Evolutionary conservation across 768 basidiomycete genomes (phyloP), one percentile per base, ranked within the genome.

Genomic region (Kwoniella sp.): DNA sequence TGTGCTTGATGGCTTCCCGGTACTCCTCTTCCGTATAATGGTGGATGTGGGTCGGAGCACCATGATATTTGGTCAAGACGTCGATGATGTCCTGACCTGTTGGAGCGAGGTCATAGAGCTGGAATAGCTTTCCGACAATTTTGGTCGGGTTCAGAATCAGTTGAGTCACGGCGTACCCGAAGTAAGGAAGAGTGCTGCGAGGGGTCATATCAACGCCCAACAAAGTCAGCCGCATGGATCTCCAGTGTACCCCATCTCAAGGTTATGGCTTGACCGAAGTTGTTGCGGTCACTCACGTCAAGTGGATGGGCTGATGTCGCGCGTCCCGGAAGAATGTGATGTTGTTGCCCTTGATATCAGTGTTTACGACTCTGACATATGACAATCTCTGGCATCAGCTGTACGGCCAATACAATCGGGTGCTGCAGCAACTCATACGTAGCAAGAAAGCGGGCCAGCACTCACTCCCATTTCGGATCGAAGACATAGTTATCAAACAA

Each of bases 251-350:
- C n/a, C n/a, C 33, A 13, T 13, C 13, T 6, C 33, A 33, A 33
- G 33, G 33, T 33, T 27, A 27, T 26, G 19, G 19, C 7, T 7
- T 3, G 46, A 33, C n/a, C n/a, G 26, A 19, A 60, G 47, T 13
- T n/a, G n/a, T n/a, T n/a, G n/a, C n/a, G n/a, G n/a, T n/a, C 22
- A 65, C 57, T 58, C 30, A 65, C 64, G 51, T 65, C 13, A 65
- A 27, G 24, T 40, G 36, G n/a, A 65, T 22, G 10, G 29, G 51
- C 6, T 55, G 2, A 10, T 59, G 44, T 15, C 53, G 46, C 12
- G 53, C 13, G n/a, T 68, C 25, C 9, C 56, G 19, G 47, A 46
- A 68, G n/a, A 55, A 30, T 24, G 49, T 24, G 22, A 68, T 26
- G 5, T 30, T 59, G 55, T 68, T 68, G 7, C 52, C 54, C 24